Evolutionary conservation across 192 early-diverging fungal genomes (phyloP).

Genomic region (Funneliformis mosseae): DNA sequence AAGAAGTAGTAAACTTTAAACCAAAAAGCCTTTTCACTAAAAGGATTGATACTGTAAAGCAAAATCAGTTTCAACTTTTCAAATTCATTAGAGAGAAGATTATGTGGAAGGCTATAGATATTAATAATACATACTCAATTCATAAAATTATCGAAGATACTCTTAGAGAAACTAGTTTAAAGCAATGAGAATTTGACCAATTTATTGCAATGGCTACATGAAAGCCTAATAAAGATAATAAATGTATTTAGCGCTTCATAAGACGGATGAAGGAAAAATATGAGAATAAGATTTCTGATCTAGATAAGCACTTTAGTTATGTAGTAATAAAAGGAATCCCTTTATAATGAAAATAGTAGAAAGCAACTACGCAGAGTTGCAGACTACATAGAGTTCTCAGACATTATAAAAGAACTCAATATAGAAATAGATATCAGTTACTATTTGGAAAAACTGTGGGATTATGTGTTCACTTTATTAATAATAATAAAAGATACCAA

Average conservation of each 20-base stretch:
- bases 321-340: not conserved
- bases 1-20: too few relatives aligned
- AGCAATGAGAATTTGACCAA: not conserved
- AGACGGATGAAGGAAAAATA: not conserved
- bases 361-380: not conserved
- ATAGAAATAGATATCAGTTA: too few relatives aligned
- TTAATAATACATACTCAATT: not conserved
- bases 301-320: not conserved
- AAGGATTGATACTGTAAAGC: too few relatives aligned
- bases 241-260: not conserved
- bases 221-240: not conserved
- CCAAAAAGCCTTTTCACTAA: too few relatives aligned
- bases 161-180: not conserved
- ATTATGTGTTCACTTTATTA: constrained; percentile 8
- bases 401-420: constrained; percentile 12
- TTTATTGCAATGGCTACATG: constrained; percentile 8
- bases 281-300: not conserved
- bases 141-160: constrained; percentile 23
- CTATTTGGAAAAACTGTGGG: not conserved
- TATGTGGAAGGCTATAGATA: too few relatives aligned
- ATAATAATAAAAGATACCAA: constrained; percentile 14
- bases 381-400: constrained; percentile 1
- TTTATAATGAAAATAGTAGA: not conserved
- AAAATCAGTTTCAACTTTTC: not conserved
- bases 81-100: too few relatives aligned